Percentiles rank a stretch among this genome's conserved stretches.
Evolutionary conservation across 2,329 filamentous ascomycete species (phyloP).

Genomic region (Aspergillus fructus): DNA sequence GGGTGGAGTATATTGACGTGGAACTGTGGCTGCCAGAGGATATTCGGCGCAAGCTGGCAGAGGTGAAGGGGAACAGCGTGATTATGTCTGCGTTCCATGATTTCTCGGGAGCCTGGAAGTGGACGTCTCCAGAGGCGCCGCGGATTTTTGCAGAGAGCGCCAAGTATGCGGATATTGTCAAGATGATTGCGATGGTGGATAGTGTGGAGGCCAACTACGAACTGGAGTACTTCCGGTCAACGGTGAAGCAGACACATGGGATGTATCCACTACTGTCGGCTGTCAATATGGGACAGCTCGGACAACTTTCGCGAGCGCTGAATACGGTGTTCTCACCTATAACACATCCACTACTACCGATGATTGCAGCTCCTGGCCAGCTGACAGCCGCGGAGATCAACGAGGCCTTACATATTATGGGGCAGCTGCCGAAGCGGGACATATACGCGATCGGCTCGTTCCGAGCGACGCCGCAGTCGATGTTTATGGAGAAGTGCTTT

Average conservation of each 20-base stretch:
- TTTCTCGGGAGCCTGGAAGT: slow-evolving; percentile 80
- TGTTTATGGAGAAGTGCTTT: slow-evolving; percentile 83
- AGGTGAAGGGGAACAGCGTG: slow-evolving; percentile 72
- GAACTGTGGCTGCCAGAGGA: slow-evolving; percentile 82
- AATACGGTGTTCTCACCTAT: slow-evolving; percentile 88
- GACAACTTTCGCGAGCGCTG: slow-evolving; percentile 77
- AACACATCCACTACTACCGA: slow-evolving; percentile 78
- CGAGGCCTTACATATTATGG: slow-evolving; percentile 72
- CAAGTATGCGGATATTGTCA: slow-evolving; percentile 79
- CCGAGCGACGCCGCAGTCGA: slow-evolving; percentile 71
- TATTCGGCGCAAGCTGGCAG: slow-evolving; percentile 66
- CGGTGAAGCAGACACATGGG: slow-evolving; percentile 65
- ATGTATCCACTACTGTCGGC: slow-evolving; percentile 75
- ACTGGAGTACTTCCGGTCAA: slow-evolving; percentile 81
- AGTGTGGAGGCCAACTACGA: slow-evolving; percentile 86
- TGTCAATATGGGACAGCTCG: slow-evolving; percentile 84
- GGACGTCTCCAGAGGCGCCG: slow-evolving; percentile 72
- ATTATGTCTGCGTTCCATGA: slow-evolving; percentile 94
- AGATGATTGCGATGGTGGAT: slow-evolving; percentile 84
- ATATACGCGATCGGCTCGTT: slow-evolving; percentile 78
- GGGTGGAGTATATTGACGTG: slow-evolving; percentile 85
- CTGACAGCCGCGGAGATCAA: slow-evolving; percentile 86
- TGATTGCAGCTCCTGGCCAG: slow-evolving; percentile 82
- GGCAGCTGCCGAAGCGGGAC: slow-evolving; percentile 74
- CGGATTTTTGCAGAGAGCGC: slow-evolving; percentile 69